phyloP scores from a whole-genome alignment of 768 basidiomycete genomes.

The Collybiopsis confluens region DNA sequence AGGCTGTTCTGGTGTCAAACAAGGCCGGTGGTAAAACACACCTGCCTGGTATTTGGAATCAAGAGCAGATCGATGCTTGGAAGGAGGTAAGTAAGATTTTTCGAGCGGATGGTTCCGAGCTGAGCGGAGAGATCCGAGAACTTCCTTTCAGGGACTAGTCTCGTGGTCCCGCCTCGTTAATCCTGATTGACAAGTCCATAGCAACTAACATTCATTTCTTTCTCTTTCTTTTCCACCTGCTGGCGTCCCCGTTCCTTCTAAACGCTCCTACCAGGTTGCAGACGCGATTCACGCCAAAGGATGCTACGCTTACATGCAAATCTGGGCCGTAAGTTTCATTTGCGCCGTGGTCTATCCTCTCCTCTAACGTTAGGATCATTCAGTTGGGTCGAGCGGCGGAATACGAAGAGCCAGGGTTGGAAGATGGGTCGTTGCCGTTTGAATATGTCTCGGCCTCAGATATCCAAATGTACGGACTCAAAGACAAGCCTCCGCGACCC shows the following conservation, averaged over 20 bases:
- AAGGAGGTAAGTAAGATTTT: conserved; percentile 23
- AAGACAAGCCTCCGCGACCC: conserved; percentile 18
- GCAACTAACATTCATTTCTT: background rate
- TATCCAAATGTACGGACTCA: conserved; percentile 8
- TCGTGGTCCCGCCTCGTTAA: background rate
- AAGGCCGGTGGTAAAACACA: conserved; percentile 39
- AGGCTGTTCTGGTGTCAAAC: conserved; percentile 44
- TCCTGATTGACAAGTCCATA: background rate
- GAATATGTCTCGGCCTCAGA: conserved; percentile 20
- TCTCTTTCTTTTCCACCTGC: background rate
- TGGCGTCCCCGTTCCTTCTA: background rate
- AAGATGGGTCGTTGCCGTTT: conserved; percentile 13
- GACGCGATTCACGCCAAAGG: conserved; percentile 46
- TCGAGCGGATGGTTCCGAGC: too few species aligned
- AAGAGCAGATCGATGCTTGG: conserved; percentile 48
- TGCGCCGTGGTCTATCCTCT: conserved; percentile 13
- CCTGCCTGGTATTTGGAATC: conserved; percentile 55
- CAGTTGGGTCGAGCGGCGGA: background rate
- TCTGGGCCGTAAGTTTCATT: conserved; percentile 36
- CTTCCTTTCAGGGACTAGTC: conserved; percentile 17
- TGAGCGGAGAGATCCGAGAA: too few species aligned
- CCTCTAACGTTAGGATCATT: too few species aligned
- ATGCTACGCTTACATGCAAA: conserved; percentile 38
- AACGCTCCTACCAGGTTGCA: conserved; percentile 28
- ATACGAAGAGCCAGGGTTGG: background rate